A percentile compares a stretch with the other conserved stretches of the same genome.
phyloP scores from a whole-genome alignment of 2,329 filamentous ascomycete genomes.

The Podosphaera xanthii region DNA sequence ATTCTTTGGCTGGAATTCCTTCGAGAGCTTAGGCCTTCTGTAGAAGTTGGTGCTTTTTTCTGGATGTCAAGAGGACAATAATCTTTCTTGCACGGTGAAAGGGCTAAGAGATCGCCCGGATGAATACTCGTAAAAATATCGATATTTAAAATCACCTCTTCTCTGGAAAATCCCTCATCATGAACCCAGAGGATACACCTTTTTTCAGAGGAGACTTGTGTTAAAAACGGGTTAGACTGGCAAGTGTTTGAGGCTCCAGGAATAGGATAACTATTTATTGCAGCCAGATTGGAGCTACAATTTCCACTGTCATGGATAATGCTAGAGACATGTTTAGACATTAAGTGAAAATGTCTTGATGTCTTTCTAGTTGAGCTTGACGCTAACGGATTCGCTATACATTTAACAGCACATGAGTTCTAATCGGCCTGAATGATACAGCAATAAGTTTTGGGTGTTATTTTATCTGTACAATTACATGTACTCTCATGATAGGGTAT shows the following conservation, averaged over 20 bases:
- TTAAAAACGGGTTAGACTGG: slow-evolving; percentile 7
- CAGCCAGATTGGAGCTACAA: slow-evolving; percentile 12
- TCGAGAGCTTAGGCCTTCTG: not conserved
- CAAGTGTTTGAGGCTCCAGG: slow-evolving; percentile 1
- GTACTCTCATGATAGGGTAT: too few species aligned
- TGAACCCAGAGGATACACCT: slow-evolving; percentile 17
- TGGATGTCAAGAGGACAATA: slow-evolving; percentile 22
- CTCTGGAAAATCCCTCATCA: slow-evolving; percentile 49
- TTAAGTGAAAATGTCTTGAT: not conserved
- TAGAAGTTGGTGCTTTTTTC: slow-evolving; percentile 13
- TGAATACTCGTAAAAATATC: slow-evolving; percentile 44
- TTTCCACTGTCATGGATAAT: not conserved
- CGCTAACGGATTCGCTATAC: not conserved
- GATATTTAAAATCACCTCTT: slow-evolving; percentile 61
- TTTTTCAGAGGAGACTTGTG: slow-evolving; percentile 9
- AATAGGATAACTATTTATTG: slow-evolving; percentile 8
- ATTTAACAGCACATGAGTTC: too few species aligned
- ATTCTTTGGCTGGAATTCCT: slow-evolving; percentile 7
- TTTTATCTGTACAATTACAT: too few species aligned
- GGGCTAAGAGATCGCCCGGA: slow-evolving; percentile 48
- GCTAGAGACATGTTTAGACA: not conserved
- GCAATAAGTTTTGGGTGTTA: too few species aligned
- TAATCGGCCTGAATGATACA: too few species aligned
- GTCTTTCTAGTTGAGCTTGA: not conserved
- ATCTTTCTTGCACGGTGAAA: slow-evolving; percentile 36